phyloP scores from a whole-genome alignment of 331 rosid species.

The Phaseolus coccineus region DNA sequence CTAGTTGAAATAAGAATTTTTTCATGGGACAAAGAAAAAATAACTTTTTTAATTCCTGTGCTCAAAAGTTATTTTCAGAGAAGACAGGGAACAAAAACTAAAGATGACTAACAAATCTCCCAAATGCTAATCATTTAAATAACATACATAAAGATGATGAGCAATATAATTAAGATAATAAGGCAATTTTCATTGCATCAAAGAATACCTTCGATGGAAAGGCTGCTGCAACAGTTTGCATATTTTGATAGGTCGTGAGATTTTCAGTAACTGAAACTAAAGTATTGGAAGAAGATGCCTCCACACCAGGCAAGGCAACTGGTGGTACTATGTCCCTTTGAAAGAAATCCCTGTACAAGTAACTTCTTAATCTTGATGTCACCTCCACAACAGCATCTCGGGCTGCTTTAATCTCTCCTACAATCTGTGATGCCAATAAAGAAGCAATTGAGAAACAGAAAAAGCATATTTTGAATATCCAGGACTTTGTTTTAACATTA shows the following conservation, averaged over 20 bases:
- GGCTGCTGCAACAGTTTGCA: slow-evolving; percentile 58
- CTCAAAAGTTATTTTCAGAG: slow-evolving; percentile 21
- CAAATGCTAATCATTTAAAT: slow-evolving; percentile 16
- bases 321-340: slow-evolving; percentile 66
- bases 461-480: slow-evolving; percentile 34
- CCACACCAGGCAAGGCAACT: slow-evolving; percentile 55
- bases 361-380: slow-evolving; percentile 88
- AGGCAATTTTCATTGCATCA: slow-evolving; percentile 28
- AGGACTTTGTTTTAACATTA: slow-evolving; percentile 31
- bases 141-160: not conserved
- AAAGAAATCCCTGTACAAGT: slow-evolving; percentile 73
- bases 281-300: slow-evolving; percentile 63
- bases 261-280: slow-evolving; percentile 56
- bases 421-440: slow-evolving; percentile 64
- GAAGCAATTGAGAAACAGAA: slow-evolving; percentile 35
- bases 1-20: slow-evolving; percentile 5
- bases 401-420: slow-evolving; percentile 94
- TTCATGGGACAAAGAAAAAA: not conserved
- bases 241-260: slow-evolving; percentile 60
- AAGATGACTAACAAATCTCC: slow-evolving; percentile 37
- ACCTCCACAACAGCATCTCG: slow-evolving; percentile 92
- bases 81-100: slow-evolving; percentile 19
- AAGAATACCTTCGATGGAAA: slow-evolving; percentile 69
- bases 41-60: not conserved
- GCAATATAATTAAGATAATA: slow-evolving; percentile 25